Evolutionary conservation across 805 yeast species (phyloP), one percentile per base, ranked within the genome.

Genomic region (Pichia rugopelliculosa): DNA sequence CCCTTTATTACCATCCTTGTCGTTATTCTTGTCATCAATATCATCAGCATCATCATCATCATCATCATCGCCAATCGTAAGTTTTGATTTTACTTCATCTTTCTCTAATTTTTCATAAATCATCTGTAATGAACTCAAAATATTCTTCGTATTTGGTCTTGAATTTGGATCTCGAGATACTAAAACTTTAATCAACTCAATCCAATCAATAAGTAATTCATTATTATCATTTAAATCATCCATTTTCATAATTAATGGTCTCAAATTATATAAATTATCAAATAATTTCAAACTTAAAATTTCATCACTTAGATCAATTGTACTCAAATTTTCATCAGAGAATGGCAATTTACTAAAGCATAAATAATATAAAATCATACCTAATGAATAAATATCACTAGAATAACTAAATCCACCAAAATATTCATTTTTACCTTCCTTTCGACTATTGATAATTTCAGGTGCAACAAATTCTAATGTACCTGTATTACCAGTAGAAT

Each of bases 391-490:
- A 46, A 87, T 74, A 63, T 89, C 96, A 24, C 95, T 80, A 36
- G 79, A 75, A 58, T 75, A 79, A 6, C 83, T 76, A 58, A 86
- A 89, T 36, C 84, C 80, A 15, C 71, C 70, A 20, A 75, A 69
- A 18, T 56, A 9, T 23, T 24, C 10, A 33, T 17, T 36, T 53
- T 6, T 67, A 75, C 6, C 57, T 56, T 26, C 53, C 41, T 13
- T 57, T 46, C 47, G 56, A 41, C 18, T 43, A 9, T 25, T 70
- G 59, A 87, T 72, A 11, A 86, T 70, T 56, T 88, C 96, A 0
- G 96, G 96, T 0, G 96, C 96, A 20, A 88, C 81, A 56, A 80
- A 89, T 58, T 88, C 96, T 8, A 88, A 58, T 0, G 96, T 89
- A 0, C 96, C 96, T 0, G 96, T 89, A 39, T 81, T 77, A 0